Base-by-base conservation (phyloP, 2,329 filamentous ascomycete genomes). In the Metarhizium humberi region DNA sequence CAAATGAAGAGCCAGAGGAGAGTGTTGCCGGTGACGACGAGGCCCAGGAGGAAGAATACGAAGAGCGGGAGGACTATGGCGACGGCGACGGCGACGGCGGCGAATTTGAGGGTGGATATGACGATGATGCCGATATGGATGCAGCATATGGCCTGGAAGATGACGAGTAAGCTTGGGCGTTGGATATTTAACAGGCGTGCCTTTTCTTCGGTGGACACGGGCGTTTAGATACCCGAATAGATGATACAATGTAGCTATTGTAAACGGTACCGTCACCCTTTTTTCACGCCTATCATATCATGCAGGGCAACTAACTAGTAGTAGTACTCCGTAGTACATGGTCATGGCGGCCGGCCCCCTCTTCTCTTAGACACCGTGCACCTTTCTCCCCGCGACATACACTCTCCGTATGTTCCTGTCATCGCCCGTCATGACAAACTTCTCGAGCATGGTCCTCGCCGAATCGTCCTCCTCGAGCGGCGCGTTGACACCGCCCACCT, bases 351-450 rank as follows among this genome's bases (percentile, higher is more conserved):
- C 7, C 16, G 30, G 18, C 29, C 40, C 4, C 38, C 7, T 20
- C 18, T 30, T n/a, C 25, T 6, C 13, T 7, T 42, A 11, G 47
- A 32, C 40, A 29, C 57, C 52, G 54, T 65, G 60, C 6, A 68
- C 65, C 50, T 57, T 56, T 30, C 69, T 65, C 1, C 81, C 81
- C 6, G 66, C 62, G 0, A 85, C 78, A 66, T 73, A 85, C 0
- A 85, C 82, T 20, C 72, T 63, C 0, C 64, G 62, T 52, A 85
- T 81, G 59, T 85, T 85, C 4, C 83, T 71, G 62, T 86, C 83
- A 63, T 86, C 82, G 0, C 80, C 82, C 2, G 81, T 85, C 80
- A 85, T 84, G 34, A 86, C 60, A 57, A 83, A 86, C 69, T 85
- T 86, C 55, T 85, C 80, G 56, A 85, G 79, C 18, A 82, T 68